phyloP scores from a whole-genome alignment of 2,329 filamentous ascomycete species.

The Colletotrichum echinochloae region DNA sequence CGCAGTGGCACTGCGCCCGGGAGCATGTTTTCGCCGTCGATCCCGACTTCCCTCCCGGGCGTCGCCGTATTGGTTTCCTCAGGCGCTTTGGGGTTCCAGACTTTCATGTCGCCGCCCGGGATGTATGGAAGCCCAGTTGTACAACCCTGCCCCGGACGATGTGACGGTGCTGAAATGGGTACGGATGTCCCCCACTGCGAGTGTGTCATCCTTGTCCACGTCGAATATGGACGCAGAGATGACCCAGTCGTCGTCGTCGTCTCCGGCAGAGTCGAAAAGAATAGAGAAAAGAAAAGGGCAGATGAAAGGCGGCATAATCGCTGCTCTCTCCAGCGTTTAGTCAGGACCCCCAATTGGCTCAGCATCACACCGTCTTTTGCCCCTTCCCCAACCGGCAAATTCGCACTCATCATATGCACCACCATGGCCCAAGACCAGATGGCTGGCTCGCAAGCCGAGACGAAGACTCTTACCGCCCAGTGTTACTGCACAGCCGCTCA shows the following conservation, averaged over 20 bases:
- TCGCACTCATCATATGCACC: not conserved
- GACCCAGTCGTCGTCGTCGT: constrained; percentile 52
- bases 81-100: constrained; percentile 52
- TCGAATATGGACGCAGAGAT: constrained; percentile 56
- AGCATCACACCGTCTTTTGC: not conserved
- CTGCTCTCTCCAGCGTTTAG: not conserved
- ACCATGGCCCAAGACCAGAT: not conserved
- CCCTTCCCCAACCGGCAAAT: too few relatives aligned
- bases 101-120: constrained; percentile 46
- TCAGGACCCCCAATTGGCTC: not conserved
- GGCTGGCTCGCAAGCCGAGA: not conserved
- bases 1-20: constrained; percentile 60
- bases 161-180: constrained; percentile 54
- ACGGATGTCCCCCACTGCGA: constrained; percentile 50
- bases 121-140: constrained; percentile 51
- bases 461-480: constrained; percentile 56
- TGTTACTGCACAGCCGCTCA: constrained; percentile 60
- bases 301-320: not conserved
- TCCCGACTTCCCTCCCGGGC: constrained; percentile 47
- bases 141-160: constrained; percentile 52
- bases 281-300: not conserved
- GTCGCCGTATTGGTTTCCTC: constrained; percentile 46
- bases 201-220: constrained; percentile 47
- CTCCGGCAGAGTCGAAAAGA: too few relatives aligned
- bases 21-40: constrained; percentile 54